phyloP scores from a whole-genome alignment of 805 yeast species.

The Kregervanrija fluxuum region DNA sequence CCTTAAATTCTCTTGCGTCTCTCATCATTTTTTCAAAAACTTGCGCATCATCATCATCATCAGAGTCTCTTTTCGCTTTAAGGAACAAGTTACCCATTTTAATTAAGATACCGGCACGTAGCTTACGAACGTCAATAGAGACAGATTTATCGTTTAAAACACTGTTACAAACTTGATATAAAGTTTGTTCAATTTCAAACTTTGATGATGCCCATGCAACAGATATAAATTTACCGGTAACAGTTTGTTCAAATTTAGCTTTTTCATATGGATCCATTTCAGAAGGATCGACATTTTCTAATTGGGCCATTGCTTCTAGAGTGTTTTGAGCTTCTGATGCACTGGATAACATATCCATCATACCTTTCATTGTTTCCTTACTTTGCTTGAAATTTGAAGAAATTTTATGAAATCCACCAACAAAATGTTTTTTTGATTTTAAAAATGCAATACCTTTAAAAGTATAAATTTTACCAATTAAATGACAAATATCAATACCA shows the following conservation, averaged over 20 bases:
- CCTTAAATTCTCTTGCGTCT: slow-evolving; percentile 25
- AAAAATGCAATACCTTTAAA: slow-evolving; percentile 59
- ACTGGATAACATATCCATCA: slow-evolving; percentile 60
- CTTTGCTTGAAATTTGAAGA: slow-evolving; percentile 68
- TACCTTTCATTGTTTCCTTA: slow-evolving; percentile 66
- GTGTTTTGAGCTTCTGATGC: slow-evolving; percentile 77
- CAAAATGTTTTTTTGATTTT: slow-evolving; percentile 61
- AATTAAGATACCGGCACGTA: slow-evolving; percentile 57
- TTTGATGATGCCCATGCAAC: slow-evolving; percentile 84
- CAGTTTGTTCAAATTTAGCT: slow-evolving; percentile 64
- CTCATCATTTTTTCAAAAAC: slow-evolving; percentile 56
- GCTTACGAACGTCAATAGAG: slow-evolving; percentile 37
- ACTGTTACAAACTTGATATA: slow-evolving; percentile 63
- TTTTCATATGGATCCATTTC: slow-evolving; percentile 36
- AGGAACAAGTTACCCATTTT: slow-evolving; percentile 59
- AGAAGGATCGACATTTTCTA: slow-evolving; percentile 40
- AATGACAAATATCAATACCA: slow-evolving; percentile 74
- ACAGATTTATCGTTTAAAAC: slow-evolving; percentile 53
- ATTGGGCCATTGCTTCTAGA: slow-evolving; percentile 61
- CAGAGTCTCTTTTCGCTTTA: slow-evolving; percentile 51
- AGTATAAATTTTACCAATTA: slow-evolving; percentile 62
- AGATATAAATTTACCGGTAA: slow-evolving; percentile 72
- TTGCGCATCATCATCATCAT: slow-evolving; percentile 69
- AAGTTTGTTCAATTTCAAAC: slow-evolving; percentile 68
- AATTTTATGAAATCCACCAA: slow-evolving; percentile 47